Evolutionary conservation across 2,329 filamentous ascomycete species (phyloP).

Genomic region (Magnaporthiopsis incrustans): DNA sequence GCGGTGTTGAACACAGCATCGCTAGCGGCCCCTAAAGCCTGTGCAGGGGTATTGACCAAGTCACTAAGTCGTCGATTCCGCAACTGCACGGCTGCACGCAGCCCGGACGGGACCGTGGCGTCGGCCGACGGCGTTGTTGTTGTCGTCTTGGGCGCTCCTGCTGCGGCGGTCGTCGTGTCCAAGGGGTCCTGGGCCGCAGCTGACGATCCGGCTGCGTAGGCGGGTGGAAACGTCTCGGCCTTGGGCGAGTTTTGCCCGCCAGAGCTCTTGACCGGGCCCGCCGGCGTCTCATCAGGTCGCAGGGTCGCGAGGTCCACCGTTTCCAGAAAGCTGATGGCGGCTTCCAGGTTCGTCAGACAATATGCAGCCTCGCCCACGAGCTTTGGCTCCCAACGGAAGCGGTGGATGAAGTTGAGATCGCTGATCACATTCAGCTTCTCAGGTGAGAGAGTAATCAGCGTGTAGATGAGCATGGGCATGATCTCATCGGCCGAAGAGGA

Average conservation of each 20-base stretch:
- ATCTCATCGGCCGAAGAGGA: slow-evolving; percentile 95
- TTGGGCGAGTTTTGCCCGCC: slow-evolving; percentile 39
- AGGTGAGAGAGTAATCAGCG: slow-evolving; percentile 81
- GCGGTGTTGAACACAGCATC: slow-evolving; percentile 82
- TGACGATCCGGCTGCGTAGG: slow-evolving; percentile 36
- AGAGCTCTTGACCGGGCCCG: slow-evolving; percentile 54
- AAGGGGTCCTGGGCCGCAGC: slow-evolving; percentile 22
- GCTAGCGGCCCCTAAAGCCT: slow-evolving; percentile 71
- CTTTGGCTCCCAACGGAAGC: slow-evolving; percentile 78
- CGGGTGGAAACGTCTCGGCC: slow-evolving; percentile 49
- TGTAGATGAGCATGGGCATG: slow-evolving; percentile 92
- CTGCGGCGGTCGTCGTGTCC: slow-evolving; percentile 25
- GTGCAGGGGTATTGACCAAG: slow-evolving; percentile 75
- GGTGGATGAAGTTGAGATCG: slow-evolving; percentile 89
- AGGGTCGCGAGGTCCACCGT: slow-evolving; percentile 90
- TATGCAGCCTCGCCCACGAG: slow-evolving; percentile 93
- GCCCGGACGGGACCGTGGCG: slow-evolving; percentile 24
- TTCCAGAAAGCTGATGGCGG: slow-evolving; percentile 87
- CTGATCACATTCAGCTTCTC: slow-evolving; percentile 85
- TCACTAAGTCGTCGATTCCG: slow-evolving; percentile 76
- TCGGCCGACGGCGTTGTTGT: slow-evolving; percentile 26
- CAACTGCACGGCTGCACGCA: slow-evolving; percentile 35
- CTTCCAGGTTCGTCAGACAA: slow-evolving; percentile 91
- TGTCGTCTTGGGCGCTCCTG: slow-evolving; percentile 23
- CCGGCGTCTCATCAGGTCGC: slow-evolving; percentile 67